These are phyloP conservation scores for Erythrophleum fordii DNA, from an alignment of 306 rosid genomes.

Conservation along the genomic window DNA sequence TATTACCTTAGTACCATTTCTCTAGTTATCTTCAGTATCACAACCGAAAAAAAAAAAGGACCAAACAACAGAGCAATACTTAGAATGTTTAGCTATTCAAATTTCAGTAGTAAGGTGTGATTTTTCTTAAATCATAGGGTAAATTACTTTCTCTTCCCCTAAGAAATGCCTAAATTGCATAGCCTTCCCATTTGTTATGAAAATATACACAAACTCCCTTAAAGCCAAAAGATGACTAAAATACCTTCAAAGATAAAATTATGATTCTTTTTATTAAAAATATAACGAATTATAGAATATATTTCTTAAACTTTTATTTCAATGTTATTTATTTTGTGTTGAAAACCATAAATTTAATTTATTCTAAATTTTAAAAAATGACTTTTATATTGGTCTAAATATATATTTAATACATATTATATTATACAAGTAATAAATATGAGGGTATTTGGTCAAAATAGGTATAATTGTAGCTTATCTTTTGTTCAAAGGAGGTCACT, in stretches of 20 bases:
- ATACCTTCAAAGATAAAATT: background rate
- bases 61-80: background rate
- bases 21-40: constrained; percentile 8
- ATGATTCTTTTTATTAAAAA: background rate
- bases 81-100: background rate
- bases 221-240: too few relatives aligned
- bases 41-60: constrained; percentile 13
- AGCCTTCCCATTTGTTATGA: too few relatives aligned
- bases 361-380: too few relatives aligned
- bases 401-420: background rate
- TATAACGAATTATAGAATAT: background rate
- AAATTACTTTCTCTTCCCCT: background rate
- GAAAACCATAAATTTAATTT: too few relatives aligned
- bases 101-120: background rate
- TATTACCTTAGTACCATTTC: background rate
- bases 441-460: too few relatives aligned
- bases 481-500: too few relatives aligned
- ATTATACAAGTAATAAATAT: too few relatives aligned
- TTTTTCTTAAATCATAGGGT: background rate
- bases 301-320: background rate
- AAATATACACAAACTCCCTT: too few relatives aligned
- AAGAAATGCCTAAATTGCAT: background rate
- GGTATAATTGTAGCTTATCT: too few relatives aligned
- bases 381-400: background rate
- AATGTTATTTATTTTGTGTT: background rate